Evolutionary conservation across 495 filamentous ascomycete species (phyloP), one percentile per base, ranked within the genome.

Genomic region (Aspergillus egyptiacus): DNA sequence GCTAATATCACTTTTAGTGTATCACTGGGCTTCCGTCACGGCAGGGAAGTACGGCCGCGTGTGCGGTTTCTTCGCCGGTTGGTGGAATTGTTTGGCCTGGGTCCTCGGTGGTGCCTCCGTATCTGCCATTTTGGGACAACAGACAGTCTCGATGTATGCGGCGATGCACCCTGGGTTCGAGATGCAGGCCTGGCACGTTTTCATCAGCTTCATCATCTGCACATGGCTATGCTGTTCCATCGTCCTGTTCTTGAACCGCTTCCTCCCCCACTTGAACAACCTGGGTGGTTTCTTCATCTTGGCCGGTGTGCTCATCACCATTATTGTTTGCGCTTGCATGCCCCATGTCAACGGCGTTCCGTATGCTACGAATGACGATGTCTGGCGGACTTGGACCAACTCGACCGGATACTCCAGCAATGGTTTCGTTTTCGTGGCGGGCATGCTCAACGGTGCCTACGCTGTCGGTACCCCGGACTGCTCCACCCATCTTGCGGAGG

Each of bases 361-460:
- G 0, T 82, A 85, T 52, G 80, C 81, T 13, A 65, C 69, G 5
- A 70, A 79, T 45, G 48, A 69, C 11, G 78, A 77, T 23, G 82
- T 89, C 10, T 88, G 83, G 83, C 70, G 64, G 6, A 61, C 77
- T 10, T 86, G 79, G 69, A 76, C 75, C 11, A 87, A 88, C 51
- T 52, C 70, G n/a, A 85, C 83, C 5, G 83, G 83, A 0, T 91
- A 84, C 69, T 69, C 68, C 20, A 77, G 72, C 40, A 69, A 81
- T 46, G 89, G 86, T 5, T 79, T 95, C 14, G 87, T 83, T 10
- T 95, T 95, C 55, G 66, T 91, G 11, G 67, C 81, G 2, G 89
- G 89, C 1, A 86, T 93, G 60, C 74, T 95, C 18, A 94, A 95
- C 57, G 89, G 87, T 15, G 87, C 89, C 8, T 95, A 85, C 61